phyloP scores from a whole-genome alignment of 768 basidiomycete species.

The Macrolepiota fuliginosa region DNA sequence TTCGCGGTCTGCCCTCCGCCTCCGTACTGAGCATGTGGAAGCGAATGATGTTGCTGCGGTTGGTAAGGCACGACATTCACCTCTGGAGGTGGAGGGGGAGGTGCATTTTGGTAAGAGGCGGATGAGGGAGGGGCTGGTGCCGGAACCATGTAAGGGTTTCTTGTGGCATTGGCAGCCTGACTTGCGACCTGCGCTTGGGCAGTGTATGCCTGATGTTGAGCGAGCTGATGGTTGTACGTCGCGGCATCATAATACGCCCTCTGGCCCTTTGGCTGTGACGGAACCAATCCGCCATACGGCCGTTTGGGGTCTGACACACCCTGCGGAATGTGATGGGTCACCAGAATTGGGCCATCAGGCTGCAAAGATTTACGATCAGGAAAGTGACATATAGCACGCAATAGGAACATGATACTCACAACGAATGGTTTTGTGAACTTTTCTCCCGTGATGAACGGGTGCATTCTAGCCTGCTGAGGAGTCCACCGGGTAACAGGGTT shows the following conservation, averaged over 20 bases:
- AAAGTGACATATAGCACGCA: conserved; percentile 3
- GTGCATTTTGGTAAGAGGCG: conserved; percentile 21
- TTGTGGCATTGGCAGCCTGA: conserved; percentile 68
- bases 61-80: conserved; percentile 26
- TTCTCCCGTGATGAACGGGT: conserved; percentile 98
- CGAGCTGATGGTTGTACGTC: conserved; percentile 90
- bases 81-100: conserved; percentile 16
- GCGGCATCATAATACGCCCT: conserved; percentile 91
- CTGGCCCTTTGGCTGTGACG: conserved; percentile 83
- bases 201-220: conserved; percentile 91
- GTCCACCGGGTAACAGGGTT: conserved; percentile 97
- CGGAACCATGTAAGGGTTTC: conserved; percentile 79
- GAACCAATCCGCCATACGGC: conserved; percentile 90
- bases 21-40: conserved; percentile 3
- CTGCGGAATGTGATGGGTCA: conserved; percentile 26
- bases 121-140: conserved; percentile 21
- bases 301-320: conserved; percentile 67
- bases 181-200: conserved; percentile 79
- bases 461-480: conserved; percentile 91
- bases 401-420: conserved; percentile 40
- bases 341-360: conserved; percentile 49
- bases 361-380: conserved; percentile 20
- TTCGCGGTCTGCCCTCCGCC: neutral
- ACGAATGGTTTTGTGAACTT: conserved; percentile 87
- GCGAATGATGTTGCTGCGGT: conserved; percentile 18